Conservation (phyloP, 768 basidiomycete genomes). For the Roridomyces roridus region DNA sequence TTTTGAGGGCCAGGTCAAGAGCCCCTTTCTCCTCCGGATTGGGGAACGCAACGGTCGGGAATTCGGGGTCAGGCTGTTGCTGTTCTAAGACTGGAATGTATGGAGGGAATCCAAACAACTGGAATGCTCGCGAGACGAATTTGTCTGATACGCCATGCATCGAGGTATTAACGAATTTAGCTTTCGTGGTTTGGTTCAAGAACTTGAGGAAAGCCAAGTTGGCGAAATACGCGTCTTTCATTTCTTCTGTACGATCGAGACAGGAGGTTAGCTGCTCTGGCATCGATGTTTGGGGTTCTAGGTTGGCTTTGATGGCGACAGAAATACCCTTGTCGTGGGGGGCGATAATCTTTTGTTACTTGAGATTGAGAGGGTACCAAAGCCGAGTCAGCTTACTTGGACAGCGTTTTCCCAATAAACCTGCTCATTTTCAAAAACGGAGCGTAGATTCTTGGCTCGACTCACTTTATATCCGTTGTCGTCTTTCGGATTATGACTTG, state of each 20-base stretch:
- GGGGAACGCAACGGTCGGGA: conserved; percentile 84
- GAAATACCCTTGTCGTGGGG: conserved; percentile 87
- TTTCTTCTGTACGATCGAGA: conserved; percentile 61
- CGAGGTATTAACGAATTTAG: conserved; percentile 85
- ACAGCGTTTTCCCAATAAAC: conserved; percentile 92
- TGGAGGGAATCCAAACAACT: conserved; percentile 60
- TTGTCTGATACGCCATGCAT: conserved; percentile 89
- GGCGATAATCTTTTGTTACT: conserved; percentile 67
- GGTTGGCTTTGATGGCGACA: conserved; percentile 62
- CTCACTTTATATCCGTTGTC: conserved; percentile 89
- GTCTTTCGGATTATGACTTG: conserved; percentile 90
- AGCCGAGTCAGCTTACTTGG: conserved; percentile 53
- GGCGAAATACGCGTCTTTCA: conserved; percentile 65
- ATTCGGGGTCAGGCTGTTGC: conserved; percentile 79
- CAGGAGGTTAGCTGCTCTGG: conserved; percentile 41
- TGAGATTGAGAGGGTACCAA: neutral
- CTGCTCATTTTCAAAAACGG: conserved; percentile 42
- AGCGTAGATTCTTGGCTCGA: neutral
- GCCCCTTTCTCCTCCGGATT: conserved; percentile 91
- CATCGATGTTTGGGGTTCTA: conserved; percentile 58
- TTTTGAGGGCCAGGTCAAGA: conserved; percentile 69
- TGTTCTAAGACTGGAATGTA: conserved; percentile 72
- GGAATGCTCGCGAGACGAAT: conserved; percentile 64
- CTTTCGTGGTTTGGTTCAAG: conserved; percentile 41
- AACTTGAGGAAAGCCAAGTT: conserved; percentile 38